These are phyloP conservation scores for Xerocomellus intermedius DNA, from an alignment of 768 basidiomycete species.

Conservation along the genomic window DNA sequence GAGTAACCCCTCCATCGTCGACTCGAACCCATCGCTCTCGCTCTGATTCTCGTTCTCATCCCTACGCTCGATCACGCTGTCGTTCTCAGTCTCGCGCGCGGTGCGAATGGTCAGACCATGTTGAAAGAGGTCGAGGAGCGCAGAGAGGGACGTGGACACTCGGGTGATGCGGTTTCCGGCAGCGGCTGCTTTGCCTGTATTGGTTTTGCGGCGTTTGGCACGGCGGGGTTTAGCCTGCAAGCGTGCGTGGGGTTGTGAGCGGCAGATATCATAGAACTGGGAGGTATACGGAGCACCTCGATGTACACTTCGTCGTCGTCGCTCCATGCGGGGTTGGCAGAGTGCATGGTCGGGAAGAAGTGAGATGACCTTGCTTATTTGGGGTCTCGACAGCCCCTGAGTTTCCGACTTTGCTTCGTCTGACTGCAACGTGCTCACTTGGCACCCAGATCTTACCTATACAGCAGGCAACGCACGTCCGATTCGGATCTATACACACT, in stretches of 20 bases:
- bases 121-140: constrained; percentile 20
- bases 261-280: no score
- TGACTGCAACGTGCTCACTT: no score
- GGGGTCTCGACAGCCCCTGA: constrained; percentile 1
- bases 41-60: not conserved
- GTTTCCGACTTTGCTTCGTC: no score
- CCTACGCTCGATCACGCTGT: not conserved
- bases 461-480: no score
- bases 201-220: constrained; percentile 29
- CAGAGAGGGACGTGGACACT: constrained; percentile 16
- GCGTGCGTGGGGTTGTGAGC: not conserved
- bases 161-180: constrained; percentile 15
- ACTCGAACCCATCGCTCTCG: constrained; percentile 33
- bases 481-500: no score
- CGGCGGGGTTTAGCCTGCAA: constrained; percentile 14
- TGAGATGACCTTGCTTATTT: not conserved
- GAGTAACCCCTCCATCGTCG: constrained; percentile 31
- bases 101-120: not conserved
- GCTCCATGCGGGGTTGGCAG: not conserved
- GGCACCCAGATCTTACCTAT: no score
- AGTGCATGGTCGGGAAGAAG: not conserved
- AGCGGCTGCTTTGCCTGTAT: constrained; percentile 14
- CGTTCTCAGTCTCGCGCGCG: not conserved
- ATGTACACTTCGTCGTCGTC: constrained; percentile 21
- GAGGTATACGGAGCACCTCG: constrained; percentile 14